Percentiles rank a stretch among this genome's conserved stretches.
Conservation (phyloP, 495 filamentous ascomycete genomes). For the Xylaria nigripes region DNA sequence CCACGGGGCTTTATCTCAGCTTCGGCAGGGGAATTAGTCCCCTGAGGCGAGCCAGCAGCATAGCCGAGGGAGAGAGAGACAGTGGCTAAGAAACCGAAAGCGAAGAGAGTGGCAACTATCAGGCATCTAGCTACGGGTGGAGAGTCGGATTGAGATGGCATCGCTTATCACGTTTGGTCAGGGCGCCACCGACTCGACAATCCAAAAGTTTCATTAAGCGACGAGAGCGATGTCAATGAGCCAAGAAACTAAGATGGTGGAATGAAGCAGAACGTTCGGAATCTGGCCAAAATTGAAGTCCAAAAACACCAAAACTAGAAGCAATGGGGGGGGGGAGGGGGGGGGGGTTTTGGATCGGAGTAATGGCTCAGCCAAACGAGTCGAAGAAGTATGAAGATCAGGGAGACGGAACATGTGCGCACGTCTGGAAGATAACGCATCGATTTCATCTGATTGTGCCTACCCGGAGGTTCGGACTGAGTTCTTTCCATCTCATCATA, state of each 20-base stretch:
- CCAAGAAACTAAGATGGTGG: conserved; percentile 1
- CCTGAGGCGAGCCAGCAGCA: not conserved
- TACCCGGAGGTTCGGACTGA: not conserved
- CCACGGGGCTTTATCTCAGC: not conserved
- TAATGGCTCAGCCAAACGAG: conserved; percentile 8
- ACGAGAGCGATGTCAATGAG: not conserved
- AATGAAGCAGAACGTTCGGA: conserved; percentile 14
- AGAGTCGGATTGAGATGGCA: conserved; percentile 10
- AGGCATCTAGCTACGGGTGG: conserved; percentile 14
- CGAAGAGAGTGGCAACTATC: conserved; percentile 4
- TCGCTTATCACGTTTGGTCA: not conserved
- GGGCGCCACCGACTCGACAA: not conserved
- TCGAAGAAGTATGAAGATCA: conserved; percentile 3
- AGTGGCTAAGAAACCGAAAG: conserved; percentile 7
- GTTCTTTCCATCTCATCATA: not conserved
- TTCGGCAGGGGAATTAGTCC: not conserved
- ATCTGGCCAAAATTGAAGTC: conserved; percentile 24
- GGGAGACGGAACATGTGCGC: not conserved
- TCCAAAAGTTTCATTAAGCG: not conserved
- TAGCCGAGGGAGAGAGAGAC: not conserved
- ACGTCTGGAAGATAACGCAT: not conserved
- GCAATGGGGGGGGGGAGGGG: no score
- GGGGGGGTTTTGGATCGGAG: conserved; percentile 1
- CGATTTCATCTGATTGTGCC: not conserved
- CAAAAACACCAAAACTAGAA: conserved; percentile 25